A percentile compares a stretch with the other conserved stretches of the same genome.
These are phyloP conservation scores for Fusarium subglutinans DNA, from an alignment of 2,329 filamentous ascomycete species.

Conservation along the genomic window DNA sequence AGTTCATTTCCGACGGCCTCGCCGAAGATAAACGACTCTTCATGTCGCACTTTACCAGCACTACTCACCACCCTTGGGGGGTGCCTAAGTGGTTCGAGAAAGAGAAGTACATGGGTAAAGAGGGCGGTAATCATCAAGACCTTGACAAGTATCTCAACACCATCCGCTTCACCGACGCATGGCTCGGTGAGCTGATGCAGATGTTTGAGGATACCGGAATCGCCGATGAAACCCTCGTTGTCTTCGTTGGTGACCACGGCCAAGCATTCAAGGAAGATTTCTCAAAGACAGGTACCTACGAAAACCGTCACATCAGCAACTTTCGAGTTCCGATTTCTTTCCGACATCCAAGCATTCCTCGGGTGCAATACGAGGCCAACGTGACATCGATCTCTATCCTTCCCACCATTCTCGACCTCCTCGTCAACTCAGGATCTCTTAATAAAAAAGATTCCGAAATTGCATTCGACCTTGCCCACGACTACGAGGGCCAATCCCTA, in stretches of 20 bases:
- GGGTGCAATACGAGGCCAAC: conserved; percentile 43
- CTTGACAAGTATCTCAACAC: conserved; percentile 48
- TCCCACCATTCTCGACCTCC: conserved; percentile 47
- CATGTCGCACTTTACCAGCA: conserved; percentile 49
- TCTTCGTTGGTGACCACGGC: conserved; percentile 48
- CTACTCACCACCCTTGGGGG: conserved; percentile 47
- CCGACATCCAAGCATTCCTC: conserved; percentile 45
- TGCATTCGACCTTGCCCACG: conserved; percentile 41
- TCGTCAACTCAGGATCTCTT: conserved; percentile 45
- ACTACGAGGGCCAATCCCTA: conserved; percentile 48
- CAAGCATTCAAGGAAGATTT: conserved; percentile 47
- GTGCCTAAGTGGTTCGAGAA: conserved; percentile 39
- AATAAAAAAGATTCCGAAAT: conserved; percentile 33
- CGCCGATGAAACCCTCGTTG: conserved; percentile 46
- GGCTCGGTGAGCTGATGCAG: conserved; percentile 46
- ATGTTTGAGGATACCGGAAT: conserved; percentile 46
- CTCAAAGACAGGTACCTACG: conserved; percentile 45
- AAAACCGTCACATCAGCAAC: conserved; percentile 46
- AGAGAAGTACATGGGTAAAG: conserved; percentile 37
- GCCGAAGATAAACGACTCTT: conserved; percentile 47
- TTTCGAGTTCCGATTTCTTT: conserved; percentile 46
- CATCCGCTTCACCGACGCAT: conserved; percentile 44
- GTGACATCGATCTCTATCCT: conserved; percentile 46
- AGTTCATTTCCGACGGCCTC: conserved; percentile 43
- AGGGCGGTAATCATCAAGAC: conserved; percentile 38